Evolutionary conservation across 495 filamentous ascomycete species (phyloP).

Genomic region (Tuber umbilicatum): DNA sequence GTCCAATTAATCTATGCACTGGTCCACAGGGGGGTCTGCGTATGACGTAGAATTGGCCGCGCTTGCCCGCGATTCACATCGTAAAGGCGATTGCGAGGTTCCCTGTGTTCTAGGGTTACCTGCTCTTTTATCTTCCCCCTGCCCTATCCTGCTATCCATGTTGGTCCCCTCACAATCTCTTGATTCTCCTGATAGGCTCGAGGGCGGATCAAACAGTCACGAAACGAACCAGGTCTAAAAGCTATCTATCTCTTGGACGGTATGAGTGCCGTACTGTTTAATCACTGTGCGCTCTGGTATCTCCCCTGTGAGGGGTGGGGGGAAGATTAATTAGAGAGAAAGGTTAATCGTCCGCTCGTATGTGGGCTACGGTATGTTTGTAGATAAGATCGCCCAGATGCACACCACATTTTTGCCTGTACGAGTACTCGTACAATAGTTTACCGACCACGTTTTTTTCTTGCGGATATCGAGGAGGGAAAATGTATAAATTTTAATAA

Average conservation of each 20-base stretch:
- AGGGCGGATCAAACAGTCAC: neutral
- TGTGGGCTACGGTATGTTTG: neutral
- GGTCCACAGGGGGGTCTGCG: neutral
- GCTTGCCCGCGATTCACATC: neutral
- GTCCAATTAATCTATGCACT: slow-evolving; percentile 1
- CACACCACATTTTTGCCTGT: neutral
- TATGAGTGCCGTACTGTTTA: neutral
- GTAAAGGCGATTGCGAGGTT: slow-evolving; percentile 1
- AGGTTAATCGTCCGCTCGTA: neutral
- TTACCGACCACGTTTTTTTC: neutral
- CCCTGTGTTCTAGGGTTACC: neutral
- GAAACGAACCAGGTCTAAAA: neutral
- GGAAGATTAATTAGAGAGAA: neutral
- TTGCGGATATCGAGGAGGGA: neutral
- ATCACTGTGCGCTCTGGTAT: neutral
- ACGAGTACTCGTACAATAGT: no score
- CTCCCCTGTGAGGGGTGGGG: neutral
- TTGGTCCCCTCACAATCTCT: neutral
- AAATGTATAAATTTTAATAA: neutral
- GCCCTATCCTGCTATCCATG: neutral
- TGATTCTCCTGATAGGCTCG: neutral
- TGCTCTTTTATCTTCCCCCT: neutral
- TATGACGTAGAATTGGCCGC: neutral
- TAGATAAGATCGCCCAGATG: neutral
- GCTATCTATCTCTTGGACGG: neutral